Percentiles rank a stretch among this genome's conserved stretches.
phyloP scores from a whole-genome alignment of 176 grass and related monocot species.

The Zoysia pacifica region DNA sequence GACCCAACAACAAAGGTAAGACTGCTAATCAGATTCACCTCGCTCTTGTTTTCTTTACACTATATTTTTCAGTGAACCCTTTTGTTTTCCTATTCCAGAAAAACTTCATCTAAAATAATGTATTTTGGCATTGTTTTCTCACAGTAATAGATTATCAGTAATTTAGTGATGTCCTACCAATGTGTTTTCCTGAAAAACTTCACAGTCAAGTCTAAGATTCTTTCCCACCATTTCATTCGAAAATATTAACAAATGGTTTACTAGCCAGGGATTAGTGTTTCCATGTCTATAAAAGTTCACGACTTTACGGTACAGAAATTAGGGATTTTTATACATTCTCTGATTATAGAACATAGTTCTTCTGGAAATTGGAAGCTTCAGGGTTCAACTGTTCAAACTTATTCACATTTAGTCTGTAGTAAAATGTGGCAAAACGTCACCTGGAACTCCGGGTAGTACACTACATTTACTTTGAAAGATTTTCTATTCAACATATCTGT shows the following conservation, averaged over 20 bases:
- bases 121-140: background rate
- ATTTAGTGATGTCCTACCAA: background rate
- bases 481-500: background rate
- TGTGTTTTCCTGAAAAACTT: background rate
- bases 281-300: background rate
- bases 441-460: background rate
- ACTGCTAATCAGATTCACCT: conserved; percentile 19
- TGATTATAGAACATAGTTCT: background rate
- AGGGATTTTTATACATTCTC: background rate
- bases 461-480: background rate
- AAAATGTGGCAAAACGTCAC: background rate
- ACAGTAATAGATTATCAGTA: background rate
- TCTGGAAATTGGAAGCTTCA: background rate
- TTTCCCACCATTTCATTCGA: background rate
- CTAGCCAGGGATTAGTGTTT: background rate
- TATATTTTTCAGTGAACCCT: background rate
- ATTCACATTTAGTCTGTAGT: background rate
- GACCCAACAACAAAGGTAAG: conserved; percentile 93
- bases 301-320: background rate
- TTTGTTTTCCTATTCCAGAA: background rate
- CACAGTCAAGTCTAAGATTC: background rate
- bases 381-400: background rate
- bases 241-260: conserved; percentile 12
- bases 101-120: background rate
- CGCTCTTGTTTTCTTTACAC: background rate